Conservation (phyloP, 495 filamentous ascomycete species). For the Schizothecium vesticola region DNA sequence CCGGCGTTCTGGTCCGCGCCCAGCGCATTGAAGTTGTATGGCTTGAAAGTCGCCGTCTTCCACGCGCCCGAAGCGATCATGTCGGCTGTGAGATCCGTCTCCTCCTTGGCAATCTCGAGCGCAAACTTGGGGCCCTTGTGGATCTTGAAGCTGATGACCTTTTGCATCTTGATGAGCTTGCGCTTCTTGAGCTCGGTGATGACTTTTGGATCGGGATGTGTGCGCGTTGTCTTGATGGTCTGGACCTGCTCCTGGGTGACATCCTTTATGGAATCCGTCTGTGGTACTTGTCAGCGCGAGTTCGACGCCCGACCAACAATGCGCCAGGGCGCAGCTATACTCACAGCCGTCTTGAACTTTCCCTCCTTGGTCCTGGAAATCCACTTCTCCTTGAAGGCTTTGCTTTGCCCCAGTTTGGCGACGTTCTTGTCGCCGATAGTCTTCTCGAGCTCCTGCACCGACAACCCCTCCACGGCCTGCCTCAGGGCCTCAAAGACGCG, state of each 20-base stretch:
- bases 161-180: constrained; percentile 74
- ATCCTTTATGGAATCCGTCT: constrained; percentile 69
- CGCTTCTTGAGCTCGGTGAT: constrained; percentile 80
- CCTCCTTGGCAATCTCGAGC: constrained; percentile 79
- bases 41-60: constrained; percentile 87
- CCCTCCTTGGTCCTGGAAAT: constrained; percentile 80
- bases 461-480: constrained; percentile 69
- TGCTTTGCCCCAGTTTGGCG: constrained; percentile 87
- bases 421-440: constrained; percentile 75
- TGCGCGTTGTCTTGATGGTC: constrained; percentile 60
- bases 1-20: constrained; percentile 75
- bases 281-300: constrained; percentile 10
- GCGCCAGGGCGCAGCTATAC: not conserved
- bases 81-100: constrained; percentile 90
- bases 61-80: constrained; percentile 77
- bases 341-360: constrained; percentile 9
- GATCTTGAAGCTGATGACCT: constrained; percentile 79
- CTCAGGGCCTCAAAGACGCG: constrained; percentile 86
- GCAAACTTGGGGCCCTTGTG: constrained; percentile 83
- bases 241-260: constrained; percentile 67
- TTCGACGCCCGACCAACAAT: not conserved
- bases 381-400: constrained; percentile 95
- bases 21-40: constrained; percentile 93
- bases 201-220: constrained; percentile 63
- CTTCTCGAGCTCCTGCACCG: constrained; percentile 69